These are phyloP conservation scores for Aspergillus nomiae DNA, from an alignment of 2,329 filamentous ascomycete genomes.

Conservation along the genomic window DNA sequence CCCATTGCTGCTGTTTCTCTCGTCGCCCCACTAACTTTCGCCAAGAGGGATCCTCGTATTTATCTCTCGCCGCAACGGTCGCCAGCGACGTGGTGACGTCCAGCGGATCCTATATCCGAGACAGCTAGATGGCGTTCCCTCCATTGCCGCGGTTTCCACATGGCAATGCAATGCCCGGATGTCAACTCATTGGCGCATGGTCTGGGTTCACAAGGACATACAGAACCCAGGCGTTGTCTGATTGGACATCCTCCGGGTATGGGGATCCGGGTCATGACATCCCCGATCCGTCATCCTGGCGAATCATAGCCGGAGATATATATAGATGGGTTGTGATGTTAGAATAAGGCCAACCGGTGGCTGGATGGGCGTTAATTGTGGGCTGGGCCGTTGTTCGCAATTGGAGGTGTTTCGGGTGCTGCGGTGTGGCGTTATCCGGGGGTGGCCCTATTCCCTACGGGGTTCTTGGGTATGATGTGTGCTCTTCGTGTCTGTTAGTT, in stretches of 20 bases:
- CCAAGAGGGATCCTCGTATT: conserved; percentile 3
- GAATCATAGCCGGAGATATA: background rate
- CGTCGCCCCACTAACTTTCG: background rate
- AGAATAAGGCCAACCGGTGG: background rate
- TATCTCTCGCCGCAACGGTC: background rate
- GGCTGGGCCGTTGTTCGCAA: background rate
- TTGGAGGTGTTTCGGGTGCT: background rate
- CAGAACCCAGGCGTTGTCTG: background rate
- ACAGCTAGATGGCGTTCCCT: background rate
- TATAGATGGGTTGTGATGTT: background rate
- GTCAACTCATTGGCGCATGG: background rate
- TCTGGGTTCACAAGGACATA: background rate
- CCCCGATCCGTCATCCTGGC: background rate
- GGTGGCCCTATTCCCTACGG: background rate
- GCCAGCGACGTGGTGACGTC: background rate
- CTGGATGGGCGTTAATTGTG: background rate
- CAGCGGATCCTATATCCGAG: background rate
- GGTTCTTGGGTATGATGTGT: background rate
- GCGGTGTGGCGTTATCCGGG: background rate
- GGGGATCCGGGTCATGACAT: background rate
- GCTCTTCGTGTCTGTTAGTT: background rate
- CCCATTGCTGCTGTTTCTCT: background rate
- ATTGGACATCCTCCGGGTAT: background rate
- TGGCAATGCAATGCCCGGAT: background rate
- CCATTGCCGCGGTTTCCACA: background rate